These are phyloP conservation scores for Canna indica DNA, from an alignment of 176 grass and related monocot genomes.

Conservation along the genomic window DNA sequence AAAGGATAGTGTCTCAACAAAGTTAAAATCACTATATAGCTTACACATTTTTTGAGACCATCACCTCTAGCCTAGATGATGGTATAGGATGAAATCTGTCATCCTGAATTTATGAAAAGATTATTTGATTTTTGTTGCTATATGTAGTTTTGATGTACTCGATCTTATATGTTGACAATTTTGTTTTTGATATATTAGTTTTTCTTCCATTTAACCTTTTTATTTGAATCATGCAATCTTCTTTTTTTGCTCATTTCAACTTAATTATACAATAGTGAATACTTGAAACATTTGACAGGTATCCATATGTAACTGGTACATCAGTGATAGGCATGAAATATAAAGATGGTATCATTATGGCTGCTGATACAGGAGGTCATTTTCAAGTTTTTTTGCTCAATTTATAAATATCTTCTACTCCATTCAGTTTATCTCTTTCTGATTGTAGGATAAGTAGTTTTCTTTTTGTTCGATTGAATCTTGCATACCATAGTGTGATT, in stretches of 20 bases:
- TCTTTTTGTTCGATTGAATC: no score
- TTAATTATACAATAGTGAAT: neutral
- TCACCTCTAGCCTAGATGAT: neutral
- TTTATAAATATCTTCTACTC: neutral
- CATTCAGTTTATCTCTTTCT: neutral
- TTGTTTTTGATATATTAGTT: neutral
- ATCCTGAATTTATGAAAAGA: neutral
- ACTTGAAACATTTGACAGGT: conserved; percentile 34
- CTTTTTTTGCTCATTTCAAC: neutral
- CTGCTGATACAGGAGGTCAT: conserved; percentile 80
- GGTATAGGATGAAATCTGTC: neutral
- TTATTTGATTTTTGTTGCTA: neutral
- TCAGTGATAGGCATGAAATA: conserved; percentile 96
- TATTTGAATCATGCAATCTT: neutral
- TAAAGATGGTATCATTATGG: conserved; percentile 92
- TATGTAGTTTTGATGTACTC: neutral
- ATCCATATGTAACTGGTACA: conserved; percentile 91
- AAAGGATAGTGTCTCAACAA: neutral
- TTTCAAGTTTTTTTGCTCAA: neutral
- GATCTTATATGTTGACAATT: neutral
- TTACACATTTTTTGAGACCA: neutral
- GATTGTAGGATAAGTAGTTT: no score
- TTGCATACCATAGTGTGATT: no score
- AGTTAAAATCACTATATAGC: neutral
- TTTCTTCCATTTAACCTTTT: neutral